Conservation (phyloP, 805 yeast genomes). For the Candida tallmaniae region DNA sequence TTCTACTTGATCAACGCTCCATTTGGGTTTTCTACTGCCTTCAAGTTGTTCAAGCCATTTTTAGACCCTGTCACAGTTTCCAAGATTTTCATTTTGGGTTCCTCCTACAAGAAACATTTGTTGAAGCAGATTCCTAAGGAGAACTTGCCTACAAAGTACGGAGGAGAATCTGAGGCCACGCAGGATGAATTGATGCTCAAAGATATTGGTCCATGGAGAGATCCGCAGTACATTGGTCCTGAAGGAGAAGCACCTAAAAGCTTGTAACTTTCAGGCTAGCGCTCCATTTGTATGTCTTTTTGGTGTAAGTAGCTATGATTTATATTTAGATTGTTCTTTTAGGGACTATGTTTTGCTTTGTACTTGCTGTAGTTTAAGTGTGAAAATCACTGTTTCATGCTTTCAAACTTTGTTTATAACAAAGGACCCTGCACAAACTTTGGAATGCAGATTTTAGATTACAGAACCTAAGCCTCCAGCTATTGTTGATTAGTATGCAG, state of each 20-base stretch:
- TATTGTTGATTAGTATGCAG: too few relatives aligned
- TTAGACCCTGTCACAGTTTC: conserved; percentile 97
- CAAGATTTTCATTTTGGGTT: conserved; percentile 84
- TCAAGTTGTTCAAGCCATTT: conserved; percentile 86
- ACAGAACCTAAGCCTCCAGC: too few relatives aligned
- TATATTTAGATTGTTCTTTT: too few relatives aligned
- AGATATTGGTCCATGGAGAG: conserved; percentile 98
- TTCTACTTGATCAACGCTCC: conserved; percentile 96
- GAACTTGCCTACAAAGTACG: conserved; percentile 87
- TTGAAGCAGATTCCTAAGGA: conserved; percentile 90
- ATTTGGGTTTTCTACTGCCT: conserved; percentile 93
- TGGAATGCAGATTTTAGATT: too few relatives aligned
- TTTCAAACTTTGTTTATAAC: too few relatives aligned
- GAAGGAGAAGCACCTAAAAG: conserved; percentile 85
- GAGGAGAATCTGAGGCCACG: conserved; percentile 69
- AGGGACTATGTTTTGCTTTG: too few relatives aligned
- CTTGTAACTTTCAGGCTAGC: too few relatives aligned
- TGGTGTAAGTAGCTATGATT: too few relatives aligned
- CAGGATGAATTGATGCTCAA: conserved; percentile 82
- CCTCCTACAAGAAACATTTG: conserved; percentile 73
- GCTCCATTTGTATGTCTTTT: too few relatives aligned
- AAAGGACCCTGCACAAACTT: too few relatives aligned
- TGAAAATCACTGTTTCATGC: too few relatives aligned
- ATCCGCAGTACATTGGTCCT: conserved; percentile 80
- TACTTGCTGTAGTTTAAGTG: too few relatives aligned